Base-by-base conservation (phyloP, 495 filamentous ascomycete species). In the Apiosordaria backusii region DNA sequence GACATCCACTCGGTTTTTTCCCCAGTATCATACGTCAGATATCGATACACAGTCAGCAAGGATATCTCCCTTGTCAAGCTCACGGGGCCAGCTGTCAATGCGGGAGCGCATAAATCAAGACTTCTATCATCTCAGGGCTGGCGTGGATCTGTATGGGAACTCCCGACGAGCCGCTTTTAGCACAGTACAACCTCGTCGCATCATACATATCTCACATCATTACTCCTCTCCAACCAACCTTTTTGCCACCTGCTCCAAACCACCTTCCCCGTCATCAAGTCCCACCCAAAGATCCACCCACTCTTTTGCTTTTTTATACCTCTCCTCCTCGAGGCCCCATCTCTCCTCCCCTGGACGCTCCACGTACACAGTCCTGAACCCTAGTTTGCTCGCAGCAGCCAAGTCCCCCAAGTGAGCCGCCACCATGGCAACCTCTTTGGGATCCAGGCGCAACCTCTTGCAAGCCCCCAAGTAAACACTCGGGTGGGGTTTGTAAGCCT, bases 401-500 rank as follows among this genome's bases (percentile, higher is more conserved):
- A 93, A 71, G 71, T 93, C 91, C 15, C 66, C 70, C 58, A 93
- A 72, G 76, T 96, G 91, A 52, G 90, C 85, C 16, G 92, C 90
- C n/a, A 93, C 90, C 85, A 94, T 83, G 0, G 84, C 89, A 61
- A 91, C 89, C 67, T 93, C 82, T 19, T 66, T 67, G 1, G 86
- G 83, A 66, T 84, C 71, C 54, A 88, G 61, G 0, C 84, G 87
- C 55, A 93, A 75, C 54, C 78, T 76, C 54, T 78, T 70, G 16
- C 83, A 89, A 2, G 90, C 90, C 0, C 90, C 91, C 0, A 80
- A 76, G 74, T 93, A 93, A 5, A 89, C 87, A 52, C 75, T 78
- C 18, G 87, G 83, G 67, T 85, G 83, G 6, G 91, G 91, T 74
- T 95, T 96, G 72, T 94, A 94, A 6, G 86, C 87, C n/a, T 81